Conservation (phyloP, 306 rosid genomes). For the Styphnolobium japonicum region DNA sequence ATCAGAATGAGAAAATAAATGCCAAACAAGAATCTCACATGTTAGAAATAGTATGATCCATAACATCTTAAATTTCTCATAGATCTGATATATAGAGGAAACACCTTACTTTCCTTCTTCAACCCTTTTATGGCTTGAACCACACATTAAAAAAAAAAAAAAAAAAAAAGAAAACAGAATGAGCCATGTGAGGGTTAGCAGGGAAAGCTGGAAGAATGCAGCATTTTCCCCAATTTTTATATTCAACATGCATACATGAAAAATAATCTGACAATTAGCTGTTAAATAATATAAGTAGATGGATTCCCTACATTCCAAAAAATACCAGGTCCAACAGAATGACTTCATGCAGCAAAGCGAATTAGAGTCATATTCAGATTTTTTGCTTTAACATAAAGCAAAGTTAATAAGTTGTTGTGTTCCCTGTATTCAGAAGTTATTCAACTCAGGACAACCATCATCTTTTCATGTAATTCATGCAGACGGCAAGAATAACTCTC, state of each 20-base stretch:
- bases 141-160: not conserved
- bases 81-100: not conserved
- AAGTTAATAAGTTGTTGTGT: not conserved
- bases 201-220: not conserved
- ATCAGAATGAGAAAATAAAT: not conserved
- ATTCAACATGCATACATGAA: not conserved
- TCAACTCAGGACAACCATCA: slow-evolving; percentile 18
- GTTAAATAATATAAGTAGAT: not conserved
- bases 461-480: not conserved
- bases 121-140: not conserved
- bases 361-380: not conserved
- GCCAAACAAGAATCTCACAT: not conserved
- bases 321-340: not conserved
- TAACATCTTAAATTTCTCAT: not conserved
- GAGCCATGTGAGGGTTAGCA: not conserved
- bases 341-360: slow-evolving; percentile 10
- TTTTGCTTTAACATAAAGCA: not conserved
- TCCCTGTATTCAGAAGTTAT: not conserved
- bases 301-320: not conserved
- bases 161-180: not conserved
- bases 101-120: not conserved
- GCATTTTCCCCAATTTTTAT: not conserved
- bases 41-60: not conserved
- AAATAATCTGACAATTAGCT: not conserved
- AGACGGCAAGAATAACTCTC: not conserved